Conservation (phyloP, 1,284 basidiomycete genomes). For the Flammula alnicola region DNA sequence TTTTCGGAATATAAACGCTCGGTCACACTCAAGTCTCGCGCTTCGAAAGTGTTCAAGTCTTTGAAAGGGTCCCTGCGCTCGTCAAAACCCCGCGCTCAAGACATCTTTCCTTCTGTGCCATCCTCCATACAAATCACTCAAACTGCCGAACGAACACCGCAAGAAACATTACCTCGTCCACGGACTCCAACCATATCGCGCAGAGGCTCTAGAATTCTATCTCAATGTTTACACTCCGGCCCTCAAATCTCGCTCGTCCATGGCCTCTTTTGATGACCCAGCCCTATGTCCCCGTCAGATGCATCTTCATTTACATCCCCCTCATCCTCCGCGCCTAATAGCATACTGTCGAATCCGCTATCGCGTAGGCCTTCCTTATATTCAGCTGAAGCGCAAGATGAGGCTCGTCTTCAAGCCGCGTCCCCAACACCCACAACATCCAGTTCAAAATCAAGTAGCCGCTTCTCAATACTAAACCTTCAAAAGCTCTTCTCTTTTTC, state of each 20-base stretch:
- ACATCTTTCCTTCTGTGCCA: conserved; percentile 31
- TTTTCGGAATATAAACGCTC: conserved; percentile 44
- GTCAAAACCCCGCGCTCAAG: conserved; percentile 41
- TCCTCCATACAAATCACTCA: conserved; percentile 8
- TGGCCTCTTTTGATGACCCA: conserved; percentile 29
- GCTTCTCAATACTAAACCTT: conserved; percentile 44
- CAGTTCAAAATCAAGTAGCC: conserved; percentile 31
- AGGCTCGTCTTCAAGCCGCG: conserved; percentile 30
- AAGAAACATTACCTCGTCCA: conserved; percentile 20
- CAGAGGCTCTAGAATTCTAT: conserved; percentile 40
- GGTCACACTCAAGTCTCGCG: conserved; percentile 60
- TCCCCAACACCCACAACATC: conserved; percentile 38
- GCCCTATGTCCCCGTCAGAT: conserved; percentile 15
- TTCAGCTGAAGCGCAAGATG: conserved; percentile 18
- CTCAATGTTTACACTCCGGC: conserved; percentile 41
- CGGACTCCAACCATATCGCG: conserved; percentile 33
- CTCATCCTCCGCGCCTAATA: conserved; percentile 15
- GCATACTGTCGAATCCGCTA: conserved; percentile 9
- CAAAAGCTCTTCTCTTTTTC: conserved; percentile 42
- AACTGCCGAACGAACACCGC: conserved; percentile 6
- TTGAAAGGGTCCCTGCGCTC: conserved; percentile 45
- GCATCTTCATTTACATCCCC: conserved; percentile 16
- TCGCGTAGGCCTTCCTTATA: conserved; percentile 31
- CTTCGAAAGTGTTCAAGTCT: conserved; percentile 64
- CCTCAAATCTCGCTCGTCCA: conserved; percentile 29